These are phyloP conservation scores for Trypanosoma grayi DNA, from an alignment of 208 protist genomes.

Conservation along the genomic window DNA sequence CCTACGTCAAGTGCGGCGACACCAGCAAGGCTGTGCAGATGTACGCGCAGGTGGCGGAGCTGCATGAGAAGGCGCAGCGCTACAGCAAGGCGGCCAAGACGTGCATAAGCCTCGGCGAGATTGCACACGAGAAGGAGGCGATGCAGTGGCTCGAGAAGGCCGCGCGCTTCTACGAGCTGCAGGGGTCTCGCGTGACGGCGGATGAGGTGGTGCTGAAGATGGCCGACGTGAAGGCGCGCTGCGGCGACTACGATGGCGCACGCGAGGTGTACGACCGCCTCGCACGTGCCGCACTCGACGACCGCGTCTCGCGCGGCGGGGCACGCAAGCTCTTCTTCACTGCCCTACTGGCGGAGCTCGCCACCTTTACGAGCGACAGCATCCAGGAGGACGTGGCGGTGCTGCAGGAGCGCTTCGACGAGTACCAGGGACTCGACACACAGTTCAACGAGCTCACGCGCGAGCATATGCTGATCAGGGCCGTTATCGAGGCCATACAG, in stretches of 20 bases:
- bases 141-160: conserved; percentile 71
- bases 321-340: conserved; percentile 82
- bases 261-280: conserved; percentile 69
- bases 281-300: conserved; percentile 69
- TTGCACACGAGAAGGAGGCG: conserved; percentile 46
- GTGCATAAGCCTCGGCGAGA: conserved; percentile 63
- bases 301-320: conserved; percentile 56
- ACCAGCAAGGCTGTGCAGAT: conserved; percentile 28
- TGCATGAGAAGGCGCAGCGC: conserved; percentile 65
- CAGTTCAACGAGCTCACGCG: conserved; percentile 83
- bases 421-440: conserved; percentile 83
- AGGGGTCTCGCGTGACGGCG: conserved; percentile 69
- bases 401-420: conserved; percentile 76
- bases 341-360: conserved; percentile 72
- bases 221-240: conserved; percentile 64
- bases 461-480: conserved; percentile 85
- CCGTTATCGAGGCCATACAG: conserved; percentile 75
- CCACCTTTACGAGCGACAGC: conserved; percentile 50
- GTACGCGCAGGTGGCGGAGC: conserved; percentile 46
- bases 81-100: conserved; percentile 67
- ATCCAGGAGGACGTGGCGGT: conserved; percentile 61
- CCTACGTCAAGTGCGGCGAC: conserved; percentile 51
- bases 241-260: conserved; percentile 64
- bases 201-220: conserved; percentile 70
- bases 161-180: conserved; percentile 56